Evolutionary conservation across 1,284 basidiomycete species (phyloP).

Genomic region (Earliella scabrosa): DNA sequence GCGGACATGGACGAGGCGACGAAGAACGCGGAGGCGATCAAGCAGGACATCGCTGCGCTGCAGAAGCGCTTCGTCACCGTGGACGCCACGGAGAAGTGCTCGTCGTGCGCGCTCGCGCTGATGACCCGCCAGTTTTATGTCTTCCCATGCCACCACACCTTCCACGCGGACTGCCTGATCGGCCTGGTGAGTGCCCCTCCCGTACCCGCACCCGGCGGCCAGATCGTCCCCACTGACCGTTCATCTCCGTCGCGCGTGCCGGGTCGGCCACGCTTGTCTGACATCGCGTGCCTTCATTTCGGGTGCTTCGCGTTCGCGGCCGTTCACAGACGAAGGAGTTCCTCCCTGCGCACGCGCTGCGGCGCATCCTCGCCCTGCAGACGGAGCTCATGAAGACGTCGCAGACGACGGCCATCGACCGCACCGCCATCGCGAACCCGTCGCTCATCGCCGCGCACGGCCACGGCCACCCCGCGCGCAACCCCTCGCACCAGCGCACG

Average conservation of each 20-base stretch:
- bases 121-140: constrained; percentile 95
- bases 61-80: constrained; percentile 94
- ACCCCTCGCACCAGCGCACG: constrained; percentile 59
- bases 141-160: constrained; percentile 96
- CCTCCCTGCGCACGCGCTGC: constrained; percentile 78
- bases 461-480: constrained; percentile 43
- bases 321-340: constrained; percentile 83
- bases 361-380: constrained; percentile 85
- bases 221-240: neutral
- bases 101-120: constrained; percentile 76
- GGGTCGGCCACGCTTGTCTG: neutral
- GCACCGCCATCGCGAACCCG: constrained; percentile 39
- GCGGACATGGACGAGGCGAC: constrained; percentile 97
- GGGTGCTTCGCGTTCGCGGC: neutral
- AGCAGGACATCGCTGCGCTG: constrained; percentile 86
- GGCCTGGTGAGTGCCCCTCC: constrained; percentile 67
- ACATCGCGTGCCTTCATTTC: neutral
- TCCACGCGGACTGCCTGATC: constrained; percentile 95
- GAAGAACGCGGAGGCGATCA: constrained; percentile 90
- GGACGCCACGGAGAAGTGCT: constrained; percentile 87
- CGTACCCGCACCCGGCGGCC: neutral
- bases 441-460: constrained; percentile 21
- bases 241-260: constrained; percentile 10
- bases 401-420: constrained; percentile 40
- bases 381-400: constrained; percentile 73